These are phyloP conservation scores for Microsporum audouinii DNA, from an alignment of 2,329 filamentous ascomycete species.

Conservation along the genomic window DNA sequence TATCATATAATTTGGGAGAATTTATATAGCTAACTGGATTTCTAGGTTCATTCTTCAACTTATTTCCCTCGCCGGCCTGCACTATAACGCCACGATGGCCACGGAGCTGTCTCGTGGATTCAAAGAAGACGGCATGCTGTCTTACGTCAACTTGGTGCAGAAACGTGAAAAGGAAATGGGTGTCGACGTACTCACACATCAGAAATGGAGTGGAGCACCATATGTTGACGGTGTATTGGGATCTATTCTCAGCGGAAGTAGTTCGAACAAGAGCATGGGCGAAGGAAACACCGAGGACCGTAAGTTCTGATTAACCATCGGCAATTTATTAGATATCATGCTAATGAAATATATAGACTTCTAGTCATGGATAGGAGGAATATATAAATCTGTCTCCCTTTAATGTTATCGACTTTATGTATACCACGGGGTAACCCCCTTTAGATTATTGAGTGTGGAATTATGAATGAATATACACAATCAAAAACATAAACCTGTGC, in stretches of 20 bases:
- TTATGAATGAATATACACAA: neutral
- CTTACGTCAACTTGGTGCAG: constrained; percentile 92
- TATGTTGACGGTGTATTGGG: constrained; percentile 86
- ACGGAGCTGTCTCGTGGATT: constrained; percentile 70
- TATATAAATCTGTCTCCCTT: neutral
- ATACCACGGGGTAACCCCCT: neutral
- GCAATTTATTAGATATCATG: neutral
- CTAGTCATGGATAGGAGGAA: neutral
- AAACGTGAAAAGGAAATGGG: constrained; percentile 78
- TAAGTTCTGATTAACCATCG: constrained; percentile 10
- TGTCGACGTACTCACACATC: constrained; percentile 87
- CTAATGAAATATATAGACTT: neutral
- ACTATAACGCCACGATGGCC: constrained; percentile 52
- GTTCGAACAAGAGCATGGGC: constrained; percentile 83
- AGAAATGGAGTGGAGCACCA: constrained; percentile 61
- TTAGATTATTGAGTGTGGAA: neutral
- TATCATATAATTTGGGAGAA: neutral
- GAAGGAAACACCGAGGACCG: constrained; percentile 74
- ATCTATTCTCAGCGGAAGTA: constrained; percentile 82
- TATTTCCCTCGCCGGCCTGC: constrained; percentile 53
- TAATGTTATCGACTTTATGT: neutral
- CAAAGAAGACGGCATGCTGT: constrained; percentile 87
- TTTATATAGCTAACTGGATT: neutral
- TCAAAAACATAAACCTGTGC: too few relatives aligned
- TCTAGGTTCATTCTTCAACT: constrained; percentile 50